Evolutionary conservation across 306 rosid species (phyloP), one percentile per base, ranked within the genome.

Genomic region (Vachellia collinsii): DNA sequence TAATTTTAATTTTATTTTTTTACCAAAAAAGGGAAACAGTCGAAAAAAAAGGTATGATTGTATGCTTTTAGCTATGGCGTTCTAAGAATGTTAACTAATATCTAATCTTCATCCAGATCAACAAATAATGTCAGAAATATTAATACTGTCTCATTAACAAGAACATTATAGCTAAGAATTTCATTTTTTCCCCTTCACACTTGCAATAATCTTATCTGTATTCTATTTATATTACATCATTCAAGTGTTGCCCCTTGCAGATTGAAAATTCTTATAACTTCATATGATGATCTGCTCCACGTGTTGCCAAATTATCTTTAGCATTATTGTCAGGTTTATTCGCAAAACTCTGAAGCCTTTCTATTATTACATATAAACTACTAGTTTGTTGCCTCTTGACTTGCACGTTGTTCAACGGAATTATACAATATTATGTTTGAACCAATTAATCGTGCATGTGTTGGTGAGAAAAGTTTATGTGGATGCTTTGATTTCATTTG

Each of bases 211-310:
- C 53, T n/a, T n/a, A 5, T 42, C 53, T n/a, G 19, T n/a, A 68
- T 42, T 42, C 8, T 68, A 6, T 10, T 39, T 39, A 8, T 39
- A 19, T 19, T 29, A 17, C 6, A 38, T 12, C 39, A 5, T 64
- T 22, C 42, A 64, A 7, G 20, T 13, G 51, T 56, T 20, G 37
- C 47, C 51, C 7, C 19, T 37, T 73, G 29, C 34, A 53, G 41
- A 73, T 72, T 51, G 34, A 54, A 74, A 59, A 38, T 53, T 53
- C 50, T 6, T 53, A 50, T 19, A 34, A n/a, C 50, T 61, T 61
- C 42, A n/a, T 11, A 46, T 56, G 51, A 58, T 74, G 38, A 58
- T 74, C 51, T 74, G 38, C 42, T 58, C 41, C 79, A 59, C 70
- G 0, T 22, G 79, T 41, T 25, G 39, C 44, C 70, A 56, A 54